Conservation (phyloP, 2,329 filamentous ascomycete species). For the Ophiostoma ulmi region DNA sequence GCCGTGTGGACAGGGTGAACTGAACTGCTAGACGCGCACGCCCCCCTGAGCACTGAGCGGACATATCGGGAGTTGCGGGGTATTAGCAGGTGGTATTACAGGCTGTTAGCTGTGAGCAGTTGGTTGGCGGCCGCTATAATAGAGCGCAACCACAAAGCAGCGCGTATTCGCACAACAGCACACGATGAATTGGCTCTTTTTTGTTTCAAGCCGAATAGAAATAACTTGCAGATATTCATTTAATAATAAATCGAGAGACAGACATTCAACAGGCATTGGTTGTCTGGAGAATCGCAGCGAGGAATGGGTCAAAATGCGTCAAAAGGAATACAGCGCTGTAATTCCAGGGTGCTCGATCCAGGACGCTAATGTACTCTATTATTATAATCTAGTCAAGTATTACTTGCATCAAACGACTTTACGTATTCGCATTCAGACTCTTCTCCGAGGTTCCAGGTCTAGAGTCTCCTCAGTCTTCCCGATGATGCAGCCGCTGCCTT, state of each 20-base stretch:
- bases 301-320: not conserved
- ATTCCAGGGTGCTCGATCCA: no score
- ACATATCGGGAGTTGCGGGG: constrained; percentile 22
- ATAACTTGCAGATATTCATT: no score
- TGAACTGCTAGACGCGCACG: not conserved
- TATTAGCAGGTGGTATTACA: constrained; percentile 10
- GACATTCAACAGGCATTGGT: not conserved
- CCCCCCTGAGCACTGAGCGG: constrained; percentile 7
- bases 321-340: not conserved
- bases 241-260: not conserved
- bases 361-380: no score
- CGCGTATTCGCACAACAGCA: no score
- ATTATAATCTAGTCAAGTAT: no score
- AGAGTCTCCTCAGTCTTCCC: not conserved
- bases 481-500: constrained; percentile 3
- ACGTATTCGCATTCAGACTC: not conserved
- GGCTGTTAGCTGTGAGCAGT: not conserved
- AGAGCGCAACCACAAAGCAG: not conserved
- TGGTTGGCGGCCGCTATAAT: not conserved
- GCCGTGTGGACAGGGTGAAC: not conserved
- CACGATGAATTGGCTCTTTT: no score
- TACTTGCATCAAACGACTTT: no score
- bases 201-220: no score
- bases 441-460: not conserved
- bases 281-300: not conserved